phyloP scores from a whole-genome alignment of 1,139 yeast species.

The Candida sojae region DNA sequence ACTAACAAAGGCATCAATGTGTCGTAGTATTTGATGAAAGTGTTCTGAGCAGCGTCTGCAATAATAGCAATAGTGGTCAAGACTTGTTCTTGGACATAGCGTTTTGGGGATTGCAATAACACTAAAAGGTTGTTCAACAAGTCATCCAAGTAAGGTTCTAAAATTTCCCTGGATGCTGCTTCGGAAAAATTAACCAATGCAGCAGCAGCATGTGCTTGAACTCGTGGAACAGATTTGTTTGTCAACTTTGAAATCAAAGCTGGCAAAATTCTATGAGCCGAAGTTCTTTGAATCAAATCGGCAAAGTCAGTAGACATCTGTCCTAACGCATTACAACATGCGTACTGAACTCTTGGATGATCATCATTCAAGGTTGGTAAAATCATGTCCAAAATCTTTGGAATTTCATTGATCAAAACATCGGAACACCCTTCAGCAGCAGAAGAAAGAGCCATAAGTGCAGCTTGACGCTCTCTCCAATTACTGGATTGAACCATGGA shows the following conservation, averaged over 20 bases:
- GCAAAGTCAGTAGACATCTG: conserved; percentile 99
- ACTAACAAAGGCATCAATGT: conserved; percentile 90
- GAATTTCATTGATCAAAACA: conserved; percentile 79
- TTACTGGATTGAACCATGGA: conserved; percentile 70
- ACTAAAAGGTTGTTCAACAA: conserved; percentile 72
- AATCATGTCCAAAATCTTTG: conserved; percentile 78
- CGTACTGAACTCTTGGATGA: conserved; percentile 95
- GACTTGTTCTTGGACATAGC: conserved; percentile 96
- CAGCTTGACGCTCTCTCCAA: conserved; percentile 98
- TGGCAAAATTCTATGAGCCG: conserved; percentile 80
- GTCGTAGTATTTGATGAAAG: conserved; percentile 88
- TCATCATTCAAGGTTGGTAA: conserved; percentile 79
- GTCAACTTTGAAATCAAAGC: conserved; percentile 83
- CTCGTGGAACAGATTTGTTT: conserved; percentile 75
- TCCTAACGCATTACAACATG: conserved; percentile 94
- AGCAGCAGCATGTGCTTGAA: conserved; percentile 98
- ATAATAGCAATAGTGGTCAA: conserved; percentile 94
- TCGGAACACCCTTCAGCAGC: conserved; percentile 98
- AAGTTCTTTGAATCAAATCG: conserved; percentile 77
- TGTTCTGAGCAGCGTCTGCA: conserved; percentile 95
- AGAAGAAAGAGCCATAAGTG: conserved; percentile 92
- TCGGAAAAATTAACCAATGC: conserved; percentile 95
- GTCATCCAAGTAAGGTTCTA: conserved; percentile 89
- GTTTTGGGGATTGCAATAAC: conserved; percentile 78
- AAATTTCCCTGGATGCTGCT: conserved; percentile 80